Evolutionary conservation across 768 basidiomycete genomes (phyloP), one percentile per base, ranked within the genome.

Genomic region (Auricularia auricula-judae): DNA sequence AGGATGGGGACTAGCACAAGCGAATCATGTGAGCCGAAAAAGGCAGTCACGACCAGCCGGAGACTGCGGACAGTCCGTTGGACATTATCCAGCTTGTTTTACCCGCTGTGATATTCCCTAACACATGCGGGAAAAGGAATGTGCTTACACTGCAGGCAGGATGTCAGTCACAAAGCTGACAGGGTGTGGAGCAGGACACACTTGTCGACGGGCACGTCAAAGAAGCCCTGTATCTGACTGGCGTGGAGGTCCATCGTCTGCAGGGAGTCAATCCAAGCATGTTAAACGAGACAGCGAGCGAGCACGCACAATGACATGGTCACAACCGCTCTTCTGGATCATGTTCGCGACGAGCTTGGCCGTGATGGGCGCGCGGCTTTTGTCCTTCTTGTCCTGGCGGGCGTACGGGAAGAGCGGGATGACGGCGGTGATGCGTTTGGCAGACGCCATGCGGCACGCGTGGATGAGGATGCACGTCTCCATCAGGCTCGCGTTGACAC

Each of bases 181-280:
- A n/a, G 36, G 16, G 10, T 4, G 29, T 7, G n/a, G 21, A n/a
- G 2, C 35, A 42, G 65, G 47, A 85, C 93, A 83, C 74, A 96
- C 93, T 99, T 98, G 82, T 99, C 97, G 71, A 98, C 96, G 7
- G 97, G 97, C 54, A 98, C 95, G 75, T 98, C 96, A 76, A 99
- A 99, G 80, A 99, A 99, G 4, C 97, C 97, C 78, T 99, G 97
- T 67, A 99, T 98, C 73, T 99, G 97, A 1, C 93, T 96, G 36
- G 97, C 97, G 73, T 99, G 96, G 65, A 98, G 80, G 77, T 99
- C 97, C 93, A 98, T 97, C 8, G 96, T 98, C 93, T 65, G 56
- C 4, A 53, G 53, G 44, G 54, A 4, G 42, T 34, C 66, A 59
- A 33, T 29, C 21, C 36, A 63, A 33, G 23, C 23, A 29, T 56